A percentile compares a stretch with the other conserved stretches of the same genome.
These are phyloP conservation scores for Piromyces finnis DNA, from an alignment of 192 early-diverging fungal species.

Conservation along the genomic window DNA sequence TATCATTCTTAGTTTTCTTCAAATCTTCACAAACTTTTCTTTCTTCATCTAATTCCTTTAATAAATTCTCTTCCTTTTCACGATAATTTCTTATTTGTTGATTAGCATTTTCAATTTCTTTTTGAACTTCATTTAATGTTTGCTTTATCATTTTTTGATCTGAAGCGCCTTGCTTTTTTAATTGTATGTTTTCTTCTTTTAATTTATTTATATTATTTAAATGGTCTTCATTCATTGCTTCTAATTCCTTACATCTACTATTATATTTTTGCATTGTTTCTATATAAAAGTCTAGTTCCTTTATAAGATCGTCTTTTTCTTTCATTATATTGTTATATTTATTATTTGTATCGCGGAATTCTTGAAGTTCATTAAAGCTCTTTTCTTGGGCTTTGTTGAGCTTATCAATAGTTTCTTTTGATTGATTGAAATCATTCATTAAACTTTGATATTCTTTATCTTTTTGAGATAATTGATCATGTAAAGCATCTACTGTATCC, in stretches of 20 bases:
- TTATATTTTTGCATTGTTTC: not conserved
- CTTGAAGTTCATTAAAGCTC: not conserved
- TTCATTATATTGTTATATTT: not conserved
- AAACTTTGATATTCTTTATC: not conserved
- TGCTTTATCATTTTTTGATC: not conserved
- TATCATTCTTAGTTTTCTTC: not conserved
- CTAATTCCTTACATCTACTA: not conserved
- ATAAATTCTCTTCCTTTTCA: not conserved
- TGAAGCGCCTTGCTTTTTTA: not conserved
- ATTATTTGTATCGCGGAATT: not conserved
- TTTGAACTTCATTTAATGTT: not conserved
- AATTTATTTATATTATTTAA: not conserved
- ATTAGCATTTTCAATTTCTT: not conserved
- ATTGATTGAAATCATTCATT: not conserved
- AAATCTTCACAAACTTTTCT: not conserved
- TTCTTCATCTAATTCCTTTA: not conserved
- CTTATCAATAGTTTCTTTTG: not conserved
- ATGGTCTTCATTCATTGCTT: not conserved
- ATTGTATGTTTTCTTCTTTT: not conserved
- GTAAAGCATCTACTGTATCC: not conserved
- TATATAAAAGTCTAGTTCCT: not conserved
- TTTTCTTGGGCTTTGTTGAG: not conserved
- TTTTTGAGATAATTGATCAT: not conserved
- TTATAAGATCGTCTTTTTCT: not conserved
- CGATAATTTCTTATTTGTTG: not conserved